A percentile compares a stretch with the other conserved stretches of the same genome.
phyloP scores from a whole-genome alignment of 257 asterid genomes.

The Solanum peruvianum region DNA sequence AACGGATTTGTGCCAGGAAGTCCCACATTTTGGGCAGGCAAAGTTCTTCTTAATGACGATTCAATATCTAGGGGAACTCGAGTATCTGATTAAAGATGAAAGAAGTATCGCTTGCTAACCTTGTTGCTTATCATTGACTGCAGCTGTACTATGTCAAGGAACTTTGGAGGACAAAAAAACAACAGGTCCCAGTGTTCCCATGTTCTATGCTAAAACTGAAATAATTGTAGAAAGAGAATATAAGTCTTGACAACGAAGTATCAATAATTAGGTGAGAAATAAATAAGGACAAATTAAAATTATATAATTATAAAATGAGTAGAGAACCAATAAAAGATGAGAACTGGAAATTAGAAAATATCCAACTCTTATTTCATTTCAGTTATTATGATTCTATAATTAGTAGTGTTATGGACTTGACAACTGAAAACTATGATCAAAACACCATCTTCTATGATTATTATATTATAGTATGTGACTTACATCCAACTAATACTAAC shows the following conservation, averaged over 20 bases:
- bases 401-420: background rate
- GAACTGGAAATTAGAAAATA: background rate
- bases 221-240: background rate
- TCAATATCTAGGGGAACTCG: rapidly evolving
- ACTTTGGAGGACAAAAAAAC: background rate
- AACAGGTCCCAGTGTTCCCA: background rate
- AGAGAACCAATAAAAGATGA: background rate
- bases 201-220: background rate
- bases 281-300: background rate
- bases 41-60: background rate
- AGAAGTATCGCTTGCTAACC: background rate
- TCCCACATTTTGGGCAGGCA: background rate
- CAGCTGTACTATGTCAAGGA: background rate
- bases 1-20: rapidly evolving
- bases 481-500: background rate
- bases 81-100: background rate
- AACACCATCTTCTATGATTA: background rate
- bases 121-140: background rate
- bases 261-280: background rate
- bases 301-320: background rate
- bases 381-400: background rate
- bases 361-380: background rate
- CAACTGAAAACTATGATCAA: background rate
- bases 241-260: background rate
- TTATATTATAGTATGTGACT: background rate